A percentile compares a stretch with the other conserved stretches of the same genome.
These are phyloP conservation scores for Helicocarpus griseus DNA, from an alignment of 2,329 filamentous ascomycete genomes.

Conservation along the genomic window DNA sequence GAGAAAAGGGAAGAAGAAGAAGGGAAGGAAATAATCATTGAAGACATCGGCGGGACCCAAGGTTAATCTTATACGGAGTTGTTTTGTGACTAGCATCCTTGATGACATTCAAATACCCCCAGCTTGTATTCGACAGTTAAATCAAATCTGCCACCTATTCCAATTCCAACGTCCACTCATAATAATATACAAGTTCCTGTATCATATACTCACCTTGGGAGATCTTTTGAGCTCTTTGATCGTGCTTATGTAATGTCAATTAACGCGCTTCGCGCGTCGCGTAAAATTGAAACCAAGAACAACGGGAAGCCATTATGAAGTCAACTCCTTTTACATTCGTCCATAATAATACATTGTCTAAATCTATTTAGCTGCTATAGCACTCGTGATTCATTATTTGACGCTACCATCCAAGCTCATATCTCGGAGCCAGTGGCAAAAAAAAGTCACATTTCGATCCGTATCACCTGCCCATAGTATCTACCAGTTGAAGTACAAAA, in stretches of 20 bases:
- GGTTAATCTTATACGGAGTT: background rate
- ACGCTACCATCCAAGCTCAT: background rate
- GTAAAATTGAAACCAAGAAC: background rate
- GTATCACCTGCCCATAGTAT: no score
- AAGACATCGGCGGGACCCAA: background rate
- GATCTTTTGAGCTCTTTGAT: background rate
- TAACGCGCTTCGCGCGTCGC: background rate
- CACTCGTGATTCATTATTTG: background rate
- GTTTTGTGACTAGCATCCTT: background rate
- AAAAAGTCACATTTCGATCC: background rate
- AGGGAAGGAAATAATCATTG: slow-evolving; percentile 28
- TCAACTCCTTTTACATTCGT: background rate
- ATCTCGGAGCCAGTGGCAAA: background rate
- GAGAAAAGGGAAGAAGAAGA: slow-evolving; percentile 40
- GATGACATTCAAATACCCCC: slow-evolving; percentile 2
- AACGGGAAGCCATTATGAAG: background rate
- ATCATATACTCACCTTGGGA: no score
- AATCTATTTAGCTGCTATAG: background rate
- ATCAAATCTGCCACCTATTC: background rate
- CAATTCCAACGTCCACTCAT: background rate
- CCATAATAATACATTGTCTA: background rate
- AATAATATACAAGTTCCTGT: background rate
- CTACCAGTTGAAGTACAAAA: background rate
- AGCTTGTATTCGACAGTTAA: background rate
- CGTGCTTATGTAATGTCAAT: background rate